Conservation (phyloP, 2,329 filamentous ascomycete genomes). For the Claviceps capensis region DNA sequence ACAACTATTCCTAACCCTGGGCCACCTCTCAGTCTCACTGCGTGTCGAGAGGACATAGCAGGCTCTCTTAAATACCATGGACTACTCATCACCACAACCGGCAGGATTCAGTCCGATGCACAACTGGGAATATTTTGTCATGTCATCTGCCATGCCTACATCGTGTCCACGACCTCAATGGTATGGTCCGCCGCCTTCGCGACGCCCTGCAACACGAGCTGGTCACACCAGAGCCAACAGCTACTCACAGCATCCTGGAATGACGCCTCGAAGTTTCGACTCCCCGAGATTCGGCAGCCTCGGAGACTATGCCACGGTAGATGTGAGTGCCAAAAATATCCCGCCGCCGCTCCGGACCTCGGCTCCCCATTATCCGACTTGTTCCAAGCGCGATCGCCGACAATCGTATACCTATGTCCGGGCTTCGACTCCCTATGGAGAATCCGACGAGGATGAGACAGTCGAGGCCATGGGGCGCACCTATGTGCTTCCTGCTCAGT, state of each 20-base stretch:
- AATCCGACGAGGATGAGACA: slow-evolving; percentile 51
- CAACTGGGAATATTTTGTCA: slow-evolving; percentile 39
- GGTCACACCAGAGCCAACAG: slow-evolving; percentile 24
- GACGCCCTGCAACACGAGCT: slow-evolving; percentile 40
- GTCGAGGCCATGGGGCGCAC: slow-evolving; percentile 38
- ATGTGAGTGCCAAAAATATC: slow-evolving; percentile 48
- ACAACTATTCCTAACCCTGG: neutral
- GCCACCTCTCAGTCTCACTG: slow-evolving; percentile 2
- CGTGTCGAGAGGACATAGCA: slow-evolving; percentile 20
- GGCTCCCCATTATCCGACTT: slow-evolving; percentile 18
- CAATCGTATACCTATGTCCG: slow-evolving; percentile 45
- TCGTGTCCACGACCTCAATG: slow-evolving; percentile 41
- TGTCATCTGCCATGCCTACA: slow-evolving; percentile 41
- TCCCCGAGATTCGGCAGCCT: slow-evolving; percentile 49
- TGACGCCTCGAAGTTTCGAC: slow-evolving; percentile 34
- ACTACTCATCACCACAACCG: slow-evolving; percentile 25
- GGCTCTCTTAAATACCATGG: slow-evolving; percentile 24
- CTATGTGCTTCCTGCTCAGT: slow-evolving; percentile 38
- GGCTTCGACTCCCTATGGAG: slow-evolving; percentile 44
- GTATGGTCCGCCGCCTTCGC: slow-evolving; percentile 33
- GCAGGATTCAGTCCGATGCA: slow-evolving; percentile 33
- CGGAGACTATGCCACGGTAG: slow-evolving; percentile 49
- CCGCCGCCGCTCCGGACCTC: slow-evolving; percentile 29
- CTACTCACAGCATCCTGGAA: slow-evolving; percentile 21
- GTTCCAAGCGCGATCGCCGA: slow-evolving; percentile 37